Percentiles rank a stretch among this genome's conserved stretches.
Evolutionary conservation across 257 asterid genomes (phyloP).

Genomic region (Fraxinus excelsior): DNA sequence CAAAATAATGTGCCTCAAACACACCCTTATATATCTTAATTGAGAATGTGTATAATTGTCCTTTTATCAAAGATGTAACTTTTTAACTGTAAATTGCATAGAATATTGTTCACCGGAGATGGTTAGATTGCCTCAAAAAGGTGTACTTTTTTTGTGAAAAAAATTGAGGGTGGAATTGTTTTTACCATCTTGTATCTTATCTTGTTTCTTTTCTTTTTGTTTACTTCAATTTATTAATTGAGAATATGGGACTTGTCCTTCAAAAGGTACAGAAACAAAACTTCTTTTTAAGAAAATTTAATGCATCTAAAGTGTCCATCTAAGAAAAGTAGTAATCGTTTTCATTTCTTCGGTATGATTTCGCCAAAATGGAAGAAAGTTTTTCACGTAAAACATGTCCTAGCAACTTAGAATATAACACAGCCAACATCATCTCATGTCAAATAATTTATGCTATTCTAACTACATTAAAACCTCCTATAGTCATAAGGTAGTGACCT

Average conservation of each 20-base stretch:
- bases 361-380: background rate
- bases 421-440: background rate
- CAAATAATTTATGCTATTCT: conserved; percentile 15
- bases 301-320: background rate
- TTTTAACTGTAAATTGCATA: no score
- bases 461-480: background rate
- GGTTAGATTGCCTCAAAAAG: background rate
- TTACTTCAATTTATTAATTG: background rate
- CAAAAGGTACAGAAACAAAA: conserved; percentile 5
- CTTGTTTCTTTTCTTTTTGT: background rate
- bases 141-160: no score
- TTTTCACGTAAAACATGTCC: background rate
- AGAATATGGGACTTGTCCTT: background rate
- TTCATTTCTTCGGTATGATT: background rate
- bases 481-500: no score
- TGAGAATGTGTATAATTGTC: background rate
- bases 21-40: no score
- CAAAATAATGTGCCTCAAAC: no score
- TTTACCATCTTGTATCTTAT: background rate
- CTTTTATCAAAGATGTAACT: background rate
- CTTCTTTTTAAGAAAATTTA: conserved; percentile 1
- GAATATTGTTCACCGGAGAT: background rate
- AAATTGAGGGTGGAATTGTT: background rate
- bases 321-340: background rate
- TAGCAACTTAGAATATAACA: conserved; percentile 7